phyloP scores from a whole-genome alignment of 164 flowering plant species.

The Annona cherimola region DNA sequence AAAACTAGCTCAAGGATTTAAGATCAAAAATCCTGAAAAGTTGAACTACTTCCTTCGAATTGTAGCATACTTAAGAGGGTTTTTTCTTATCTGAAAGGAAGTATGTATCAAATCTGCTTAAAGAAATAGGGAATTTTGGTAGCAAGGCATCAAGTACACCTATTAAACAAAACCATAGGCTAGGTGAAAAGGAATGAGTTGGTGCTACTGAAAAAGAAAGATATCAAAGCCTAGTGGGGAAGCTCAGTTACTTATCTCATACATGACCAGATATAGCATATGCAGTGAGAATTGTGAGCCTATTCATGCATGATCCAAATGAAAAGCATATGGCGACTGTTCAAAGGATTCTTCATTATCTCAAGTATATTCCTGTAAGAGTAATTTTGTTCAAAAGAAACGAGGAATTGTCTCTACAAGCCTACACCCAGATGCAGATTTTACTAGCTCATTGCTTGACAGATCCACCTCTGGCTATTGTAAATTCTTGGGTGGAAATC shows the following conservation, averaged over 20 bases:
- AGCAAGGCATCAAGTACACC: not conserved
- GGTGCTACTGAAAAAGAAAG: not conserved
- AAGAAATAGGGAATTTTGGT: not conserved
- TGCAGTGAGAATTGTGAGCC: not conserved
- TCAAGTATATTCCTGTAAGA: not conserved
- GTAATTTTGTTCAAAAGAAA: not conserved
- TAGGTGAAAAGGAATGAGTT: not conserved
- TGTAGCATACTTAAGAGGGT: not conserved
- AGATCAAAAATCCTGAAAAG: not conserved
- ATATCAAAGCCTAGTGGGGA: not conserved
- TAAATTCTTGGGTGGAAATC: constrained; percentile 1
- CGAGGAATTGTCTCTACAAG: not conserved
- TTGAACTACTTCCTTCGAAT: not conserved
- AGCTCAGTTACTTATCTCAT: not conserved
- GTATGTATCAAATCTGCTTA: not conserved
- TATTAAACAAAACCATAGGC: not conserved
- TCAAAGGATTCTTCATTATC: not conserved
- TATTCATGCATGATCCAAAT: constrained; percentile 4
- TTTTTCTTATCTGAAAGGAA: not conserved
- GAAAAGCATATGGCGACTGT: not conserved
- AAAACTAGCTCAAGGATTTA: not conserved
- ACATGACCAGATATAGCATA: not conserved
- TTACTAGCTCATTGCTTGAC: not conserved
- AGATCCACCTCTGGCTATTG: constrained; percentile 1
- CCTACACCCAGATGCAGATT: not conserved